A percentile compares a stretch with the other conserved stretches of the same genome.
Evolutionary conservation across 768 basidiomycete species (phyloP).

Genomic region (Termitomyces sp.): DNA sequence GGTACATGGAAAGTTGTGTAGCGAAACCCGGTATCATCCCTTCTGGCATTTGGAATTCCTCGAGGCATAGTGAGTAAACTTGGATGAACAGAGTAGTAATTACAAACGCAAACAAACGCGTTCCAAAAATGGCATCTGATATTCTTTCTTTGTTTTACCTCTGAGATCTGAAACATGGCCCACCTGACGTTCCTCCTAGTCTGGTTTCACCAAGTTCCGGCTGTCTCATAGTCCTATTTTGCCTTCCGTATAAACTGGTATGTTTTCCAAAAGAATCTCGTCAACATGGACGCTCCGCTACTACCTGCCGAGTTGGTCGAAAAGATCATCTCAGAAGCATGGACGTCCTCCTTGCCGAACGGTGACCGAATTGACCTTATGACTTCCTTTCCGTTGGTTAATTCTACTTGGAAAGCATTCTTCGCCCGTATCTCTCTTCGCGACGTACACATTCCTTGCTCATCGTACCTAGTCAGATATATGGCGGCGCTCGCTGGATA

Average conservation of each 20-base stretch:
- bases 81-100: neutral
- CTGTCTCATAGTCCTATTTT: neutral
- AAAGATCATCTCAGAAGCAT: slow-evolving; percentile 22
- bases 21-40: slow-evolving; percentile 76
- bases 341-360: slow-evolving; percentile 21
- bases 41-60: slow-evolving; percentile 74
- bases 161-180: neutral
- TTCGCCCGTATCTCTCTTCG: slow-evolving; percentile 22
- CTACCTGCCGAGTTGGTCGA: slow-evolving; percentile 9
- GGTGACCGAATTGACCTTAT: slow-evolving; percentile 25
- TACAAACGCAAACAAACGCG: neutral
- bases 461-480: slow-evolving; percentile 16
- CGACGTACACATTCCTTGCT: slow-evolving; percentile 26
- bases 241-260: neutral
- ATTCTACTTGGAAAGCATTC: slow-evolving; percentile 20
- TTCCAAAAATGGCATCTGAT: neutral
- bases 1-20: slow-evolving; percentile 83
- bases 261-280: neutral
- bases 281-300: neutral
- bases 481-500: slow-evolving; percentile 7
- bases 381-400: slow-evolving; percentile 23
- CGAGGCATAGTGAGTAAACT: slow-evolving; percentile 52
- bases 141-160: too few relatives aligned
- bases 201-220: neutral
- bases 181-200: neutral